Percentiles rank a stretch among this genome's conserved stretches.
phyloP scores from a whole-genome alignment of 495 filamentous ascomycete species.

The Penicillium angulare region DNA sequence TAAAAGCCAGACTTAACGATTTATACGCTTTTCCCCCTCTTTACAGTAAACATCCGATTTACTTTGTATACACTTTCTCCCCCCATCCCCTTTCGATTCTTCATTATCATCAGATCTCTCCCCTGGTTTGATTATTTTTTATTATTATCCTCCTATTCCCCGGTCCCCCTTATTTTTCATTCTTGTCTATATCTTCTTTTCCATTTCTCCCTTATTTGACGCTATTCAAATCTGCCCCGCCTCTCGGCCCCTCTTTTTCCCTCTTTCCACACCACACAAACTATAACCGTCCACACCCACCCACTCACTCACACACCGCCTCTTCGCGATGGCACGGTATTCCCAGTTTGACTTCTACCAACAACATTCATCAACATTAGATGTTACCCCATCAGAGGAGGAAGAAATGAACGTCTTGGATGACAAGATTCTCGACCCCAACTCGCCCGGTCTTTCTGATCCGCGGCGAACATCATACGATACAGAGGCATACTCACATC shows the following conservation, averaged over 20 bases:
- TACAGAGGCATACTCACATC: conserved; percentile 66
- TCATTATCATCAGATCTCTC: conserved; percentile 8
- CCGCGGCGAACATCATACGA: conserved; percentile 71
- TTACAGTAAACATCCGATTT: no score
- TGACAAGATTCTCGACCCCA: conserved; percentile 76
- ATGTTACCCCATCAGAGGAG: conserved; percentile 69
- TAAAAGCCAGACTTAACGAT: no score
- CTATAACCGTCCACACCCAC: conserved; percentile 3
- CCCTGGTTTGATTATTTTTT: conserved; percentile 10
- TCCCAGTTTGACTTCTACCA: conserved; percentile 59
- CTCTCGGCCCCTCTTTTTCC: conserved; percentile 12
- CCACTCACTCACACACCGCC: conserved; percentile 29
- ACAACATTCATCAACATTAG: conserved; percentile 59
- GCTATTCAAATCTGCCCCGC: conserved; percentile 8
- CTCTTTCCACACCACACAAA: conserved; percentile 3
- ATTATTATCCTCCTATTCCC: no score
- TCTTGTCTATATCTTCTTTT: conserved; percentile 24
- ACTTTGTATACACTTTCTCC: no score
- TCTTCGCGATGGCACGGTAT: conserved; percentile 45
- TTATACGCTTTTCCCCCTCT: background rate
- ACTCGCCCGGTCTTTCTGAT: conserved; percentile 66
- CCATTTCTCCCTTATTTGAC: conserved; percentile 15
- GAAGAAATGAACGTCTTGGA: conserved; percentile 81
- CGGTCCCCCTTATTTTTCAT: conserved; percentile 17
- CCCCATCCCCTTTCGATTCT: conserved; percentile 13